phyloP scores from a whole-genome alignment of 2,329 filamentous ascomycete genomes.

The Fusarium globosum region DNA sequence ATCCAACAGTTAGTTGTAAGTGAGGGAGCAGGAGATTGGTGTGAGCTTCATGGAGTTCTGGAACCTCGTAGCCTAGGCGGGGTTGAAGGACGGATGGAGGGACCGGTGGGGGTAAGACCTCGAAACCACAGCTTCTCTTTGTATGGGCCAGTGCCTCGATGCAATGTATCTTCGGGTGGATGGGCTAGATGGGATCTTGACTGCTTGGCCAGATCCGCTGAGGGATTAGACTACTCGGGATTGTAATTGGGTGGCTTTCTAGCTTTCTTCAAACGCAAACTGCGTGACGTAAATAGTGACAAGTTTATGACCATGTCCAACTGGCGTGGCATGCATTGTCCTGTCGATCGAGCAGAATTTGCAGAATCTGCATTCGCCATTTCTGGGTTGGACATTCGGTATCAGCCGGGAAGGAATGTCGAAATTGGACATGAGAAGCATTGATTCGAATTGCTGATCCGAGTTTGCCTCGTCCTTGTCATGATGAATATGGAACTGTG shows the following conservation, averaged over 20 bases:
- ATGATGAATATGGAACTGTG: conserved; percentile 16
- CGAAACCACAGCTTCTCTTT: conserved; percentile 10
- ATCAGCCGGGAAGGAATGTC: not conserved
- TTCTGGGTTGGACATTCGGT: not conserved
- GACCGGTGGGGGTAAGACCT: conserved; percentile 21
- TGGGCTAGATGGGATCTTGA: not conserved
- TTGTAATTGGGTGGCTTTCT: conserved; percentile 10
- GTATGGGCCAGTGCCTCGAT: conserved; percentile 1
- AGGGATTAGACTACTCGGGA: not conserved
- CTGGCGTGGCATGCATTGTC: not conserved
- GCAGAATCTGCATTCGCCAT: not conserved
- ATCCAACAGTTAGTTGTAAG: not conserved
- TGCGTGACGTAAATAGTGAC: not conserved
- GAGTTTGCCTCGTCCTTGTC: conserved; percentile 20
- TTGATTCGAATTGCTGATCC: conserved; percentile 25
- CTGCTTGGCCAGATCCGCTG: not conserved
- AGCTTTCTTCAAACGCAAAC: not conserved
- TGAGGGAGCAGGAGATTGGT: conserved; percentile 12
- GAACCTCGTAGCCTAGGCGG: conserved; percentile 18
- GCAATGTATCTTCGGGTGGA: not conserved
- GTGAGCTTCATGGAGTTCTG: conserved; percentile 7
- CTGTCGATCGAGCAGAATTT: not conserved
- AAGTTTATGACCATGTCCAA: not conserved
- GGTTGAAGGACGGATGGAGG: conserved; percentile 20
- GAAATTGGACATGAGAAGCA: not conserved